phyloP scores from a whole-genome alignment of 2,329 filamentous ascomycete species.

The Pseudocercospora musae region DNA sequence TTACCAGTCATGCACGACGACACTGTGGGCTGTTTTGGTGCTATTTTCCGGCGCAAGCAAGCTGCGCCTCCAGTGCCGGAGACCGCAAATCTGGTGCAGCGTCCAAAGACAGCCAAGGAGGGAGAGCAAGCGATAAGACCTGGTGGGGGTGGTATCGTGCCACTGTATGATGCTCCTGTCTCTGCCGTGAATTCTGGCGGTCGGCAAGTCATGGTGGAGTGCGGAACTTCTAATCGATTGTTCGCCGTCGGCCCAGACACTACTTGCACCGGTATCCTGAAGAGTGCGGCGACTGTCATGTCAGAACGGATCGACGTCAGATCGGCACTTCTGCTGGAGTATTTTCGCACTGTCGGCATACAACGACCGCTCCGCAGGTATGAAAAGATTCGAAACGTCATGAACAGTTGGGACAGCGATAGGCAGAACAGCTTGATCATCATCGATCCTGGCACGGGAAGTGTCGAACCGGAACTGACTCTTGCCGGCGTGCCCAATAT shows the following conservation, averaged over 20 bases:
- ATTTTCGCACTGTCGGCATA: slow-evolving; percentile 70
- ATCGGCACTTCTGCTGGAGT: slow-evolving; percentile 71
- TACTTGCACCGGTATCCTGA: slow-evolving; percentile 69
- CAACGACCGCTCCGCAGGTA: slow-evolving; percentile 81
- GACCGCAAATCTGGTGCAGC: slow-evolving; percentile 15
- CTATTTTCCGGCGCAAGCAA: slow-evolving; percentile 36
- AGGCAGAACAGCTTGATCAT: slow-evolving; percentile 71
- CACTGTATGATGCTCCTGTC: slow-evolving; percentile 69
- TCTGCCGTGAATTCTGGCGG: slow-evolving; percentile 79
- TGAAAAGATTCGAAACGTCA: slow-evolving; percentile 78
- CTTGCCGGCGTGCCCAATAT: slow-evolving; percentile 60
- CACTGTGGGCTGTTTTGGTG: slow-evolving; percentile 31
- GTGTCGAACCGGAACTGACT: slow-evolving; percentile 60
- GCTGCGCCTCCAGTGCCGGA: slow-evolving; percentile 19
- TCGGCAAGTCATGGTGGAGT: slow-evolving; percentile 71
- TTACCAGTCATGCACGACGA: slow-evolving; percentile 25
- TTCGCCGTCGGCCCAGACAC: slow-evolving; percentile 74
- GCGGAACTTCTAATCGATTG: slow-evolving; percentile 63
- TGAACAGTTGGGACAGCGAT: slow-evolving; percentile 91
- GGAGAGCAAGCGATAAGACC: slow-evolving; percentile 37
- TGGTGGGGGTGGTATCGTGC: slow-evolving; percentile 48
- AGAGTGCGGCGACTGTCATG: slow-evolving; percentile 62
- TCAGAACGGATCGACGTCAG: slow-evolving; percentile 62
- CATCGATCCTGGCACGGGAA: slow-evolving; percentile 52
- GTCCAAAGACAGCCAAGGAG: slow-evolving; percentile 22